Base-by-base conservation (phyloP, 495 filamentous ascomycete genomes). In the Aspergillus taichungensis region DNA sequence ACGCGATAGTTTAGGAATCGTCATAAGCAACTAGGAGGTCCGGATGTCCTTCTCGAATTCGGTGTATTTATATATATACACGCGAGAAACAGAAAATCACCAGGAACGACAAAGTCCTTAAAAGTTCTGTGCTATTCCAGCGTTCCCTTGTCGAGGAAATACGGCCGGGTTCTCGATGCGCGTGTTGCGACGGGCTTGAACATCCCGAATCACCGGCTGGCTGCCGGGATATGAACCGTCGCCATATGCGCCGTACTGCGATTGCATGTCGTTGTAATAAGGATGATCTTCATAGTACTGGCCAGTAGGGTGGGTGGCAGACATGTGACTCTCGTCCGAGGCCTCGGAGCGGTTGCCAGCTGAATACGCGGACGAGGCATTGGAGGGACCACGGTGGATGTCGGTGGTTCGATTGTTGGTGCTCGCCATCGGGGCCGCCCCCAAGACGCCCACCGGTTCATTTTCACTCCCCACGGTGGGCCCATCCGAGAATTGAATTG, bases 121-220 rank as follows among this genome's bases (percentile, higher is more conserved):
- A 55, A 98, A 98, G 55, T 98, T 98, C 61, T 96, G 92, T n/a
- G 92, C 87, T 57, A 98, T 98, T 40, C 92, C 92, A 28, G 88
- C 87, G 55, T 85, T 94, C 27, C 80, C 84, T 71, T 92, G 88
- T 59, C 90, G 84, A 8, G 88, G 89, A 53, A 85, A 90, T 32
- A 94, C 82, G 3, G 72, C 73, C 2, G 88, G 85, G 57, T 85
- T 95, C 62, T 97, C 88, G 40, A 98, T 96, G 37, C 88, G 79
- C 13, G 92, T 96, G 60, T 95, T 95, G 45, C 92, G 76, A 50
- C 92, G 74, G 2, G 92, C 92, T 50, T 81, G 80, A 30, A 95
- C 88, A 62, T 97, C 92, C n/a, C 90, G 77, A 38, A 98, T 95
- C 27, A 98, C 83, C 3, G 92, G 92, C 50, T 83, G 79, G 14